These are phyloP conservation scores for Calcarisporium arbuscula DNA, from an alignment of 2,329 filamentous ascomycete genomes.

Conservation along the genomic window DNA sequence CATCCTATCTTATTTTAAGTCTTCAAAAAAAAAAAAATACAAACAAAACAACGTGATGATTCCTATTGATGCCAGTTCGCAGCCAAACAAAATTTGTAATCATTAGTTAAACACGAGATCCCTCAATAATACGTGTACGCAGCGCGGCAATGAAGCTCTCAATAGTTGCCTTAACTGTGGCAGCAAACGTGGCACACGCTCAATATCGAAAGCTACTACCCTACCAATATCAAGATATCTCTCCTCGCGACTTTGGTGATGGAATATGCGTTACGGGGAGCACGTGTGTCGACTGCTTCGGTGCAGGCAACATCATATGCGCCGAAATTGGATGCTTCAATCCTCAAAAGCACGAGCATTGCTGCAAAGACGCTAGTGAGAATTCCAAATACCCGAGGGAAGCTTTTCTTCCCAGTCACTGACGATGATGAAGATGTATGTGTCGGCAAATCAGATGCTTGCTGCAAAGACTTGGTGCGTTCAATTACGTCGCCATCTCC, in stretches of 20 bases:
- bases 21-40: too few relatives aligned
- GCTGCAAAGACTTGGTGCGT: too few relatives aligned
- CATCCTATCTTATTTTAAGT: too few relatives aligned
- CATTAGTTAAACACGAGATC: too few relatives aligned
- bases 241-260: not conserved
- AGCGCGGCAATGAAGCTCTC: not conserved
- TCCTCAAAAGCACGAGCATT: not conserved
- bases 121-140: too few relatives aligned
- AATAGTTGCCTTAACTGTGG: not conserved
- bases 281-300: constrained; percentile 1
- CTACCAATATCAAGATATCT: not conserved
- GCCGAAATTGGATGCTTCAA: constrained; percentile 1
- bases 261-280: not conserved
- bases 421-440: too few relatives aligned
- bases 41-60: too few relatives aligned
- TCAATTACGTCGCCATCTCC: too few relatives aligned
- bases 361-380: constrained; percentile 1
- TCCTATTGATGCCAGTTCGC: too few relatives aligned
- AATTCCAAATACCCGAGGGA: not conserved
- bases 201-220: not conserved
- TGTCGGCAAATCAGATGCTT: too few relatives aligned
- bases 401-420: not conserved
- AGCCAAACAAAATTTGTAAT: too few relatives aligned
- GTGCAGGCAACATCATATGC: constrained; percentile 1
- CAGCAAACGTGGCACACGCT: not conserved